Evolutionary conservation across 2,329 filamentous ascomycete genomes (phyloP), one percentile per base, ranked within the genome.

Genomic region (Monosporascus sp.): DNA sequence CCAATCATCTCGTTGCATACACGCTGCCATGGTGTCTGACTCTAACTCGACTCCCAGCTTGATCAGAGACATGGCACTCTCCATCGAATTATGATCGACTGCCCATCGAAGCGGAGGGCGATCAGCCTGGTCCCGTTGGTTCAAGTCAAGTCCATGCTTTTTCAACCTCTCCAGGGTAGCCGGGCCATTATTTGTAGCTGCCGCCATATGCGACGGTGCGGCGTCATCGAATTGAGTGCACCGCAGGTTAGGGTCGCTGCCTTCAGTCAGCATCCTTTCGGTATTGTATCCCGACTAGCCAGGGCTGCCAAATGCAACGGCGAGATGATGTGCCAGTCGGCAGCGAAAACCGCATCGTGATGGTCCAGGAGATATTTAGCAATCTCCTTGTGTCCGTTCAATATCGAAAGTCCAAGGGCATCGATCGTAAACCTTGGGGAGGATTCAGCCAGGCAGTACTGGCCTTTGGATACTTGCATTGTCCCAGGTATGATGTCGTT

Each of bases 391-490:
- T 47, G 45, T 17, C 45, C 20, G 20, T 31, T 47, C 14, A 35
- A 9, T 1, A 47, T 31, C 45, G 45, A 9, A n/a, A 47, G 20
- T 18, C 45, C 45, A 14, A 47, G 24, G 0, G 45, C 45, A 5
- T 47, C 45, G 31, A 47, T 47, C 7, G 17, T 6, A 9, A 47
- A 47, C n/a, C 20, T 47, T 1, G 45, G 25, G 25, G 24, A 47
- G 17, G 45, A 47, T 25, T 14, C 27, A 1, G 14, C 9, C 5
- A 47, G 4, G 22, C 4, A n/a, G 22, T 35, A 20, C 4, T 15
- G 2, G n/a, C 14, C 9, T 6, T 31, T 1, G 0, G n/a, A 0
- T 6, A 3, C 17, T n/a, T 37, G 0, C 45, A 47, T 47, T 1
- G 45, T 37, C 6, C 45, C 38, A 39, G 38, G 38, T 1, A 39